These are phyloP conservation scores for Eucalyptus cladocalyx DNA, from an alignment of 345 rosid genomes.

Conservation along the genomic window DNA sequence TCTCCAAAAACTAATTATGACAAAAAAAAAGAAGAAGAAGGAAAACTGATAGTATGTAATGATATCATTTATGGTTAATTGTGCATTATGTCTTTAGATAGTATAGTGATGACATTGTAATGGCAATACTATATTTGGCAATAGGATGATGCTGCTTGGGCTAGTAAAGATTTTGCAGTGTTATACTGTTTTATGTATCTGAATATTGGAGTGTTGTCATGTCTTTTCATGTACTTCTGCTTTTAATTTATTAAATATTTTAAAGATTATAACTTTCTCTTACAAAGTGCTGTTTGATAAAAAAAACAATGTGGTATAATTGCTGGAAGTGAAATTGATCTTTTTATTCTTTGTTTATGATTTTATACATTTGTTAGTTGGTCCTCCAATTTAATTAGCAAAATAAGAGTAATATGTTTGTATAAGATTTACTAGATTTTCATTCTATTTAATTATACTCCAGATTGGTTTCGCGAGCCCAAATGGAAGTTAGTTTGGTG, in stretches of 20 bases:
- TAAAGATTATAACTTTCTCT: background rate
- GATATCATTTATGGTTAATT: no score
- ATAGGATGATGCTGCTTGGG: background rate
- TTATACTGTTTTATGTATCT: background rate
- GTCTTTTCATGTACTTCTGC: background rate
- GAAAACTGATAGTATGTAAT: no score
- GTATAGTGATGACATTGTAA: no score
- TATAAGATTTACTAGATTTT: background rate
- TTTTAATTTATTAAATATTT: background rate
- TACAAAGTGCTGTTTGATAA: background rate
- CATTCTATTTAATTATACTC: background rate
- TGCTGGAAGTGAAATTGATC: background rate
- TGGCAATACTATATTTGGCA: no score
- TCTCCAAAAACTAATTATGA: no score
- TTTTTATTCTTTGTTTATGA: background rate
- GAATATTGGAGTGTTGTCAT: background rate
- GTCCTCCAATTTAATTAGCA: background rate
- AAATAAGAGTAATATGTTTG: background rate
- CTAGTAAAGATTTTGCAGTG: conserved; percentile 23
- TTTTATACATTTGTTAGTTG: background rate
- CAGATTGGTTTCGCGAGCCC: background rate
- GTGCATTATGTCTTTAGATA: no score
- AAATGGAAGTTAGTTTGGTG: background rate
- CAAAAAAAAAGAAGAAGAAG: no score
- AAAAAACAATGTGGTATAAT: background rate